Evolutionary conservation across 768 basidiomycete genomes (phyloP).

Genomic region (Pulveroboletus sp.): DNA sequence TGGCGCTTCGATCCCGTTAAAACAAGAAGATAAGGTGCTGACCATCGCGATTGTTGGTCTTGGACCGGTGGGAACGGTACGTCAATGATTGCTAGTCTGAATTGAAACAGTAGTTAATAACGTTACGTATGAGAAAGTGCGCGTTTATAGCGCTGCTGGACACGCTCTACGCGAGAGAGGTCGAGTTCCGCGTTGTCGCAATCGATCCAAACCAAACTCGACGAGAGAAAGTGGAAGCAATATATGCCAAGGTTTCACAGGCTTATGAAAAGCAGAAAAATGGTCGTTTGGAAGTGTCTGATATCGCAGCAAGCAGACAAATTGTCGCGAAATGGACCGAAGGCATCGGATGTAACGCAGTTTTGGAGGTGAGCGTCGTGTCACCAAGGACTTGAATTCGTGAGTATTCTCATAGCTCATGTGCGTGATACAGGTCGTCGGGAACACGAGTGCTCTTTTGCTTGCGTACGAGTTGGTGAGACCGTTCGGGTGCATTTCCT

Average conservation of each 20-base stretch:
- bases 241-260: constrained; percentile 49
- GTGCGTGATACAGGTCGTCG: constrained; percentile 50
- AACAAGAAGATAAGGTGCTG: constrained; percentile 45
- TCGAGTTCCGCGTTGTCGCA: constrained; percentile 54
- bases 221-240: constrained; percentile 53
- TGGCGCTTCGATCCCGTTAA: constrained; percentile 25
- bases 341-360: constrained; percentile 55
- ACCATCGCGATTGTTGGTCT: constrained; percentile 68
- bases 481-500: constrained; percentile 70
- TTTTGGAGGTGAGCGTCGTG: constrained; percentile 53
- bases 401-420: neutral
- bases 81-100: constrained; percentile 8
- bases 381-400: neutral
- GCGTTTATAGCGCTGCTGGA: constrained; percentile 62
- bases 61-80: constrained; percentile 71
- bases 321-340: constrained; percentile 49
- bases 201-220: constrained; percentile 58
- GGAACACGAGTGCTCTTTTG: constrained; percentile 56
- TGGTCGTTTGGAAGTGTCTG: constrained; percentile 47
- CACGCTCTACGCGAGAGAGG: constrained; percentile 40
- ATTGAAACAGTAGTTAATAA: neutral
- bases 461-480: constrained; percentile 68
- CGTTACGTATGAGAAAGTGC: constrained; percentile 37
- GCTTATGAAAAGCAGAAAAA: constrained; percentile 24
- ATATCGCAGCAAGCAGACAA: constrained; percentile 48